Evolutionary conservation across 129 eudicot species (phyloP).

Genomic region (Helichrysum umbraculigerum): DNA sequence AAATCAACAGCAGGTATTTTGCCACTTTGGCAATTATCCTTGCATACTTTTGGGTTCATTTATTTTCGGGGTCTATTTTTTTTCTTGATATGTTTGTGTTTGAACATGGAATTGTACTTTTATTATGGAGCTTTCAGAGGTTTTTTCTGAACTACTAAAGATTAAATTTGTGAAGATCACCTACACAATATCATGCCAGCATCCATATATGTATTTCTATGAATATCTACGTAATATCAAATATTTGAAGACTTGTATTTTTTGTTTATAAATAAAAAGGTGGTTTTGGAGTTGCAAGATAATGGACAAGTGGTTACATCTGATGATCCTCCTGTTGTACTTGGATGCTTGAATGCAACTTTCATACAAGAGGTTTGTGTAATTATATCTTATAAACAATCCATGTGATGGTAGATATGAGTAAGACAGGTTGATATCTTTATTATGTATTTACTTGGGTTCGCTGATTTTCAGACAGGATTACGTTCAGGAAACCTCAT

Average conservation of each 20-base stretch:
- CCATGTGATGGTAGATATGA: background rate
- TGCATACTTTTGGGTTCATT: conserved; percentile 19
- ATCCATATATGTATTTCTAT: too few relatives aligned
- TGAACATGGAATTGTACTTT: conserved; percentile 12
- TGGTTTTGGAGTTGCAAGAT: conserved; percentile 80
- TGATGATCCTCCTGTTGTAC: conserved; percentile 87
- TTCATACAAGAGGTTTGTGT: conserved; percentile 77
- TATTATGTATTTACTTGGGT: background rate
- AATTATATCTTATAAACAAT: background rate
- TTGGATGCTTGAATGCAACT: conserved; percentile 65
- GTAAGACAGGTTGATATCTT: background rate
- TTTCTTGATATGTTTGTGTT: conserved; percentile 12
- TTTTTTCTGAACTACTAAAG: background rate
- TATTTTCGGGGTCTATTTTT: background rate
- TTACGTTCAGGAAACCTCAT: conserved; percentile 65
- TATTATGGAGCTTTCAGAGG: conserved; percentile 12
- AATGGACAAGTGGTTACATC: conserved; percentile 84
- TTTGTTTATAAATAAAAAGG: conserved; percentile 43
- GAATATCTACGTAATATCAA: background rate
- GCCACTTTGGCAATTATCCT: background rate
- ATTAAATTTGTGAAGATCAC: background rate
- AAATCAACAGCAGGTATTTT: conserved; percentile 73
- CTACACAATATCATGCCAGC: too few relatives aligned
- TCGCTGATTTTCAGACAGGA: conserved; percentile 49
- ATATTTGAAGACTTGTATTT: background rate